Evolutionary conservation across 2,329 filamentous ascomycete species (phyloP), one percentile per base, ranked within the genome.

Genomic region (Epichloe aotearoae): DNA sequence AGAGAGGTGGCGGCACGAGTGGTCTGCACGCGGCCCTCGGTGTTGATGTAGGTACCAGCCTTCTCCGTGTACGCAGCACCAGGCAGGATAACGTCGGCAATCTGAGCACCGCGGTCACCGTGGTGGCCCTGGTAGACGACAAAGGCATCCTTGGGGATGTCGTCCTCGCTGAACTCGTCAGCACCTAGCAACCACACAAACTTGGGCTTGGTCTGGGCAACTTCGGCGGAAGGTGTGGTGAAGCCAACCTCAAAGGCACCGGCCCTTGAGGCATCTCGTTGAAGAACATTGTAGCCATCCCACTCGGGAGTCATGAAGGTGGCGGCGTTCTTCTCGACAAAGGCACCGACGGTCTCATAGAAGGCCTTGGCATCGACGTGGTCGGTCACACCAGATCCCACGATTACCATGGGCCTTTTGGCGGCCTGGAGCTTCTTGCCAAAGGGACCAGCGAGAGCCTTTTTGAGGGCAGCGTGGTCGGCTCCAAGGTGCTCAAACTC

Each of bases 111-210:
- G 49, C 80, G 80, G 72, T 98, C 93, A 70, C 93, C 93, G 69
- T 98, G 93, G 69, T 98, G 93, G 57, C 93, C 93, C 71, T 98
- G 93, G 75, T 98, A 98, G 62, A 98, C 80, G 55, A 98, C 84
- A 65, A 97, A 98, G 12, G 93, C 90, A 58, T 93, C 86, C 76
- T 93, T 95, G 61, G 93, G 93, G 52, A 98, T 87, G 60, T 96
- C 89, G 53, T 80, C 77, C 59, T 87, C 81, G 56, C 77, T 77
- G 64, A 97, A 78, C 73, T 98, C 93, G 66, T 98, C 93, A 30
- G 93, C 93, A 58, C 90, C 93, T 48, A 98, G 82, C 48, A 98
- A 83, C 90, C 91, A 98, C 64, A 98, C 73, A 63, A 98, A 89
- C 77, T 97, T 98, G 55, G 93, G 84, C 65, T 83, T 86, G 47